Evolutionary conservation across 179 eudicot genomes (phyloP).

Genomic region (Amaranthus tricolor): DNA sequence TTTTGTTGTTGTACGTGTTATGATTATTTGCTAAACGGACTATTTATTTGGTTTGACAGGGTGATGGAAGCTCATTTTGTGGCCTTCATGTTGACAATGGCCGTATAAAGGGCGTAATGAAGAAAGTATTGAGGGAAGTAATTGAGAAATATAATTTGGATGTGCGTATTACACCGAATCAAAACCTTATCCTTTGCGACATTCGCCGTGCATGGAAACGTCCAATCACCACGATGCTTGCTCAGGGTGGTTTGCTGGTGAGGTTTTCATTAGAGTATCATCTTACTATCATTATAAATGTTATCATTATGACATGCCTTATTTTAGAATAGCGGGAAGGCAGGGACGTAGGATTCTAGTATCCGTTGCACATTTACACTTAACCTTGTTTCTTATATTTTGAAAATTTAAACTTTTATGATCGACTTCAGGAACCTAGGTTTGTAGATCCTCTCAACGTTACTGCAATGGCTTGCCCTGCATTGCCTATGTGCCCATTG

Average conservation of each 20-base stretch:
- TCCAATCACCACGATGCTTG: constrained; percentile 79
- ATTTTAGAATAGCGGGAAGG: not conserved
- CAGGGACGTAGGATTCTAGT: not conserved
- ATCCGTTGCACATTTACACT: not conserved
- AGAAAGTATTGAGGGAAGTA: constrained; percentile 74
- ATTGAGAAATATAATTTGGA: constrained; percentile 90
- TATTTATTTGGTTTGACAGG: constrained; percentile 43
- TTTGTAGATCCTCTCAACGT: constrained; percentile 86
- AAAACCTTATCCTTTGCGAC: constrained; percentile 84
- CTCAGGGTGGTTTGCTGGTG: constrained; percentile 89
- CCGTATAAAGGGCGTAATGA: constrained; percentile 82
- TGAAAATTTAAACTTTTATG: constrained; percentile 16
- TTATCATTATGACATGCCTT: not conserved
- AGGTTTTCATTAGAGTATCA: constrained; percentile 15
- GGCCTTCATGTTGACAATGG: constrained; percentile 97
- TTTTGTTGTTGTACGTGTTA: not conserved
- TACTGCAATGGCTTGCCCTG: constrained; percentile 99
- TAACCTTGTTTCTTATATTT: not conserved
- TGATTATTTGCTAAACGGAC: not conserved
- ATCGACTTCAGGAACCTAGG: constrained; percentile 63
- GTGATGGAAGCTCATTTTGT: constrained; percentile 79
- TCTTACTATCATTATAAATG: not conserved
- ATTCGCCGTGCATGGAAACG: constrained; percentile 69
- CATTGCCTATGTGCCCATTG: constrained; percentile 91
- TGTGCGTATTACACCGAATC: constrained; percentile 94